Evolutionary conservation across 768 basidiomycete genomes (phyloP), one percentile per base, ranked within the genome.

Genomic region (Rubroboletus pulcherrimus): DNA sequence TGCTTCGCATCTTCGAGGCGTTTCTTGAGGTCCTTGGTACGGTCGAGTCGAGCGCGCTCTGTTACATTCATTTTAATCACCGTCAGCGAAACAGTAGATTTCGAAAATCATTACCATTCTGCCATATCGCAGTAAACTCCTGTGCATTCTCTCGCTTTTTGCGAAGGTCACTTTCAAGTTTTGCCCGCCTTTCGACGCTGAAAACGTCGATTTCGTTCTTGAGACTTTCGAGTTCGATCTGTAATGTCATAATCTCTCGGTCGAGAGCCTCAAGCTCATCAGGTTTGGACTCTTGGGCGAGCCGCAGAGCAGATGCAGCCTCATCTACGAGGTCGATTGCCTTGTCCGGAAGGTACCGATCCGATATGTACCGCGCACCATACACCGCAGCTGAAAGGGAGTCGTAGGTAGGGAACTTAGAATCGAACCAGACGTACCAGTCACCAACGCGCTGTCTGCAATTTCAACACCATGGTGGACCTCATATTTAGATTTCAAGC

Each of bases 401-500:
- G 19, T 35, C 17, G 17, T 51, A n/a, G 46, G 19, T 0, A 11
- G 43, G 33, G 38, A n/a, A 48, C 12, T 8, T 7, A 33, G 15
- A n/a, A 37, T 21, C 0, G 14, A 39, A 33, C 33, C 42, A 51
- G 15, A 67, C 76, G 14, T 49, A 85, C 87, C 87, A 5, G 92
- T 95, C 12, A 97, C 93, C 4, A 97, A 76, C 3, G 93, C 91
- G 14, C 81, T 79, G 64, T 97, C 93, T 1, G 91, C 84, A 53
- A 97, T 94, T 65, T 91, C 90, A 2, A 97, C 93, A 31, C 93
- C 93, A 58, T 95, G 93, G 64, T 97, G 93, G 1, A 93, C 91
- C 62, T 96, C 93, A 63, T 95, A 94, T 40, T 85, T 78, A 0
- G 87, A 68, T 66, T 93, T 93, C 34, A 95, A 75, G 8, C 93